Evolutionary conservation across 768 basidiomycete genomes (phyloP), one percentile per base, ranked within the genome.

Genomic region (Vishniacozyma victoriae): DNA sequence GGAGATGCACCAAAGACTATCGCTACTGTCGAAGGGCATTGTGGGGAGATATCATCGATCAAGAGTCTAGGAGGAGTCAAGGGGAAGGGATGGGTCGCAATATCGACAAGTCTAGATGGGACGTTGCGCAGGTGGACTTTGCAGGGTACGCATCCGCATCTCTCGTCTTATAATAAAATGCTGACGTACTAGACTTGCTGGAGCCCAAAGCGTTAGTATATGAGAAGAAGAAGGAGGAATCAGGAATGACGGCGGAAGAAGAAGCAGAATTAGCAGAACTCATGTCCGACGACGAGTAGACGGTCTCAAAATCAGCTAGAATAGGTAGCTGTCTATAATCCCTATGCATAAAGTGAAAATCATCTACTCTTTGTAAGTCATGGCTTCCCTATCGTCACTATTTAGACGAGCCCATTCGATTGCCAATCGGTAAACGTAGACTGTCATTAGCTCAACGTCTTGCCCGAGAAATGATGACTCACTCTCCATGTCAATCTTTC

Each of bases 401-500:
- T 79, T 83, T 20, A 96, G 75, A 14, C 91, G 75, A 25, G 84
- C 89, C 77, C 89, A 96, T 69, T 95, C 91, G 36, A 95, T 71
- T 57, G 85, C 86, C 18, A 93, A 75, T 58, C 91, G 78, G 72
- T 87, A 93, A 5, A 91, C 82, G 67, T 93, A 33, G 37, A 44
- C 41, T 25, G 39, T 24, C 25, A 24, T 40, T 74, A 20, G 33
- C 22, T 25, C 20, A 24, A 26, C 26, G 27, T 25, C 23, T 44
- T 50, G 24, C 57, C 45, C 26, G 42, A 42, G 20, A 52, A 39
- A 7, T 15, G 50, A 31, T 3, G 27, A 68, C 61, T 54, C 53
- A 88, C 89, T 85, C 79, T 96, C 88, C 86, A 95, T 90, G 74
- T 96, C 93, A 46, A 84, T 76, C 46, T 79, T 82, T 41, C 93